These are phyloP conservation scores for Euphorbia celastroides DNA, from an alignment of 441 rosid genomes.

Conservation along the genomic window DNA sequence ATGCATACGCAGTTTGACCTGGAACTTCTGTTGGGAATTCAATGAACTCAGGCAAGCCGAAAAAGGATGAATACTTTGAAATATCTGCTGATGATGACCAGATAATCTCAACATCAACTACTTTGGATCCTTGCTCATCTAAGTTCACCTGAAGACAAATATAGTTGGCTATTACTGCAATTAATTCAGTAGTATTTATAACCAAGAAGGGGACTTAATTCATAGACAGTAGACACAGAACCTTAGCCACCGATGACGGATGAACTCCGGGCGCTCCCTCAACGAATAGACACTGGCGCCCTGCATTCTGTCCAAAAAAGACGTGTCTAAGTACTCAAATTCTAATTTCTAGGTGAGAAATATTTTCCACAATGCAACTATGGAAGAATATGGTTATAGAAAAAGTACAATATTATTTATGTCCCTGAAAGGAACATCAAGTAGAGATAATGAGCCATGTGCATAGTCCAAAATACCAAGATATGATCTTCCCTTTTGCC, in stretches of 20 bases:
- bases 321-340: conserved; percentile 13
- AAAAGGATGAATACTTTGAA: conserved; percentile 51
- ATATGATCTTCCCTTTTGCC: conserved; percentile 83
- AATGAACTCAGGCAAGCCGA: conserved; percentile 76
- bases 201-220: not conserved
- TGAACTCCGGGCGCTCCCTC: conserved; percentile 79
- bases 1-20: conserved; percentile 86
- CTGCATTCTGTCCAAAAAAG: conserved; percentile 46
- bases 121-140: conserved; percentile 42
- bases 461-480: conserved; percentile 66
- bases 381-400: conserved; percentile 17
- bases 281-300: conserved; percentile 55
- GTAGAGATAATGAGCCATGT: conserved; percentile 55
- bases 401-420: conserved; percentile 56
- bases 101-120: conserved; percentile 51
- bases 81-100: conserved; percentile 84
- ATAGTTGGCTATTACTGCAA: not conserved
- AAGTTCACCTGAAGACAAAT: conserved; percentile 52
- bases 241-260: conserved; percentile 88
- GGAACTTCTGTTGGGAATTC: conserved; percentile 86
- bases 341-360: conserved; percentile 11
- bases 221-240: conserved; percentile 20
- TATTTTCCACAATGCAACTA: conserved; percentile 7
- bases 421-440: conserved; percentile 82
- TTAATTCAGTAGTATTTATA: not conserved